Base-by-base conservation (phyloP, 345 rosid species). In the Eucalyptus dawsonii region DNA sequence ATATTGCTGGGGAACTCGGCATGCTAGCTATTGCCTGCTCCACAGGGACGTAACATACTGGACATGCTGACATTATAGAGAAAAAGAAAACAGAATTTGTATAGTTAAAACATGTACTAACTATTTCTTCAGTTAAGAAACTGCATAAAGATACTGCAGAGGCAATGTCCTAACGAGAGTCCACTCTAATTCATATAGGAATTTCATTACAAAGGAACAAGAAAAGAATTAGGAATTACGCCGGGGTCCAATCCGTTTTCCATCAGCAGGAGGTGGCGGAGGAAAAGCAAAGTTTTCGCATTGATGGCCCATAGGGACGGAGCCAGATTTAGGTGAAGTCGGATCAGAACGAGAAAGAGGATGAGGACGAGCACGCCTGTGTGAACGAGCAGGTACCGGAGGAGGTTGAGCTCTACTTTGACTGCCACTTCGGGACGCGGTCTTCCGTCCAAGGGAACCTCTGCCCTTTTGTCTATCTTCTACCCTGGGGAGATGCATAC, bases 191-290 rank as follows among this genome's bases (percentile, higher is more conserved):
- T 80, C 25, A 31, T 49, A 44, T 8, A 44, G 27, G 24, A 65
- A 65, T 65, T 29, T n/a, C 76, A n/a, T 10, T 11, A 80, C 19
- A 86, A 15, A 29, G 72, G 31, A 87, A 47, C 54, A 69, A 49
- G 81, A 53, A 58, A 27, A 25, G 22, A 88, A 27, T 15, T 27
- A 83, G 37, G 42, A 80, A 58, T 50, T 56, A 95, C 96, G 95
- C 27, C 97, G 94, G 86, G 96, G 97, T 89, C 97, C 95, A 88
- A 91, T 92, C 34, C 96, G 93, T 91, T 93, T 94, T 81, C 91
- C 83, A 91, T 91, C 92, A 90, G 94, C 93, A 54, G 97, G 97
- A 87, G 99, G 97, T 31, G 99, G 99, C 90, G 98, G 98, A 91
- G 99, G 98, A 87, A 95, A 92, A 25, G 96, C 87, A 91, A 97